phyloP scores from a whole-genome alignment of 345 rosid species.

The Aquilaria sinensis region DNA sequence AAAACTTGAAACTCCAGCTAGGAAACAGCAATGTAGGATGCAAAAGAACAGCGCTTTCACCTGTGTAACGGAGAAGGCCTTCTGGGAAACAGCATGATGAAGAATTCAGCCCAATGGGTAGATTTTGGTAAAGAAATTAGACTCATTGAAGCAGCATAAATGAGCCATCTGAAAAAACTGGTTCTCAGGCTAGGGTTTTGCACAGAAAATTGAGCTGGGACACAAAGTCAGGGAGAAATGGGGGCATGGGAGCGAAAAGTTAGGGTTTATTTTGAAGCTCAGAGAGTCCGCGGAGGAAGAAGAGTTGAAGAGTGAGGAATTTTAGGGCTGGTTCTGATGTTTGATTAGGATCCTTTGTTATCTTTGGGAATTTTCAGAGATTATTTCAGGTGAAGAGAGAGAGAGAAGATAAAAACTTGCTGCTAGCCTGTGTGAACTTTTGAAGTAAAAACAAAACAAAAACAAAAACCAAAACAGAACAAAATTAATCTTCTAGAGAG shows the following conservation, averaged over 20 bases:
- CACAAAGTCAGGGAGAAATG: constrained; percentile 9
- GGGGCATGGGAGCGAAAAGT: constrained; percentile 14
- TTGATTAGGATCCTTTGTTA: constrained; percentile 33
- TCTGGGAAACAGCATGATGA: constrained; percentile 45
- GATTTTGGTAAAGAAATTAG: no score
- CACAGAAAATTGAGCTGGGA: constrained; percentile 22
- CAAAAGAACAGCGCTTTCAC: constrained; percentile 26
- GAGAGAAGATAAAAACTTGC: constrained; percentile 60
- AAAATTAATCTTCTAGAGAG: constrained; percentile 15
- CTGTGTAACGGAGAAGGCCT: constrained; percentile 39
- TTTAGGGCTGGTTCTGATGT: constrained; percentile 24
- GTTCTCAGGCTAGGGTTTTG: constrained; percentile 28
- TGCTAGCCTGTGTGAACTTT: constrained; percentile 25
- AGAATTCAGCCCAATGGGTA: constrained; percentile 24
- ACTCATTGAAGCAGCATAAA: constrained; percentile 3
- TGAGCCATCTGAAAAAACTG: constrained; percentile 17
- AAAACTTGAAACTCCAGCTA: constrained; percentile 14
- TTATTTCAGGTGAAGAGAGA: constrained; percentile 22
- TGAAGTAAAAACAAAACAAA: constrained; percentile 23
- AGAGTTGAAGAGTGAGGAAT: constrained; percentile 11
- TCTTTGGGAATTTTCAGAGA: constrained; percentile 29
- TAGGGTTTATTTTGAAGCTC: constrained; percentile 22
- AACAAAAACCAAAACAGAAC: constrained; percentile 12
- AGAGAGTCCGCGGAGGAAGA: background rate
- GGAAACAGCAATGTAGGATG: constrained; percentile 13